A percentile compares a stretch with the other conserved stretches of the same genome.
These are phyloP conservation scores for Mucor velutinosus DNA, from an alignment of 371 early-diverging fungal genomes.

Conservation along the genomic window DNA sequence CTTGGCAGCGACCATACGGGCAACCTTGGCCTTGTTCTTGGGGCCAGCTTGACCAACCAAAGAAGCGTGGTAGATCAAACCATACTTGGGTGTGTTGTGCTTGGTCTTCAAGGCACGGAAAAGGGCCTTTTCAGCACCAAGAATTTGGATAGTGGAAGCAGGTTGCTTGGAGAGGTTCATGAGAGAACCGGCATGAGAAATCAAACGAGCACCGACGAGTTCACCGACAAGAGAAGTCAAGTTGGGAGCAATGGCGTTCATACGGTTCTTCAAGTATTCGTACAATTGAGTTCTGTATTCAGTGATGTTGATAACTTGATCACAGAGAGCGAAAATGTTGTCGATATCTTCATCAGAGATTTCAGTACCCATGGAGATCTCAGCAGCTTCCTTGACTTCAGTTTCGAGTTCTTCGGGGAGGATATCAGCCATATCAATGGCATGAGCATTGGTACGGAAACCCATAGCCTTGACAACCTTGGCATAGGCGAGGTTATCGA, in stretches of 20 bases:
- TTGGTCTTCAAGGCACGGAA: conserved; percentile 96
- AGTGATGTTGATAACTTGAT: conserved; percentile 84
- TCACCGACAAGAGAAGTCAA: conserved; percentile 92
- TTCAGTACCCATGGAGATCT: conserved; percentile 95
- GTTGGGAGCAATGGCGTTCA: conserved; percentile 93
- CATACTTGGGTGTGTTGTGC: conserved; percentile 97
- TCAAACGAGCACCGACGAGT: conserved; percentile 89
- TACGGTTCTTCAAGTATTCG: conserved; percentile 89
- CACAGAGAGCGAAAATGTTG: conserved; percentile 73
- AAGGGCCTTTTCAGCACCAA: conserved; percentile 98
- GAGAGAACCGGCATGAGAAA: conserved; percentile 91
- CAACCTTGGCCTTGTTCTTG: conserved; percentile 92
- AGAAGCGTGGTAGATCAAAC: conserved; percentile 92
- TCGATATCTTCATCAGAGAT: conserved; percentile 88
- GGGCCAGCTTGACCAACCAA: conserved; percentile 86
- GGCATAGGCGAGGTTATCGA: conserved; percentile 79
- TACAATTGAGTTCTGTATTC: conserved; percentile 88
- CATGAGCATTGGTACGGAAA: conserved; percentile 79
- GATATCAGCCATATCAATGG: conserved; percentile 75
- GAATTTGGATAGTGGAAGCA: conserved; percentile 95
- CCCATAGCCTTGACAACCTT: conserved; percentile 72
- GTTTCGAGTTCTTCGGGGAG: conserved; percentile 92
- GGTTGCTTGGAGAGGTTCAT: conserved; percentile 92
- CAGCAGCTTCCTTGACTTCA: conserved; percentile 81
- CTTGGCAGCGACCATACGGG: conserved; percentile 93